Evolutionary conservation across 306 rosid genomes (phyloP).

Genomic region (Cicer cuneatum): DNA sequence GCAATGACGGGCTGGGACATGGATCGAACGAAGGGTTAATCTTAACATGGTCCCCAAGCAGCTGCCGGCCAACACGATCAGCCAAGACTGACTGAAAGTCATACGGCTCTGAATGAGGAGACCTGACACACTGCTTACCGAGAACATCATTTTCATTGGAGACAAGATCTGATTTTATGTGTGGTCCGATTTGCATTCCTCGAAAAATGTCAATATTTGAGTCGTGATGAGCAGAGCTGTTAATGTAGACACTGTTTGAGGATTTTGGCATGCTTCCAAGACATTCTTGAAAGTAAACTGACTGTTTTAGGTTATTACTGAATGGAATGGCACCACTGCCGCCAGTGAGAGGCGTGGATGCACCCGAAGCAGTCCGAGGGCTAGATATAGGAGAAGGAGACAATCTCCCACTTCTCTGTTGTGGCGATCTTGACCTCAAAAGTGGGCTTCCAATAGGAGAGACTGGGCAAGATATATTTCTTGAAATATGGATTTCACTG

Average conservation of each 20-base stretch:
- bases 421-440: slow-evolving; percentile 90
- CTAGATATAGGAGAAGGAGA: slow-evolving; percentile 98
- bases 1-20: slow-evolving; percentile 67
- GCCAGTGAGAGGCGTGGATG: slow-evolving; percentile 88
- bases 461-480: slow-evolving; percentile 95
- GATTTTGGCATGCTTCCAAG: slow-evolving; percentile 73
- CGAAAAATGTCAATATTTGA: slow-evolving; percentile 75
- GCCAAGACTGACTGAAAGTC: slow-evolving; percentile 93
- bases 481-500: slow-evolving; percentile 84
- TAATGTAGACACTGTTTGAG: slow-evolving; percentile 57
- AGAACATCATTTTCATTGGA: slow-evolving; percentile 66
- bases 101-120: slow-evolving; percentile 56
- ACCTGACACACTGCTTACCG: slow-evolving; percentile 62
- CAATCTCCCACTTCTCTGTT: slow-evolving; percentile 81
- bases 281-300: slow-evolving; percentile 76
- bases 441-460: slow-evolving; percentile 99
- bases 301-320: slow-evolving; percentile 60
- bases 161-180: slow-evolving; percentile 64
- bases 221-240: slow-evolving; percentile 66
- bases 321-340: slow-evolving; percentile 83
- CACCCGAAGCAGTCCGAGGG: slow-evolving; percentile 91
- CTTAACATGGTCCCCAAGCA: slow-evolving; percentile 72
- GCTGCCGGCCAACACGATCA: slow-evolving; percentile 84
- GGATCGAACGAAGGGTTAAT: slow-evolving; percentile 72
- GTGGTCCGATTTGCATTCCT: slow-evolving; percentile 79